A percentile compares a stretch with the other conserved stretches of the same genome.
phyloP scores from a whole-genome alignment of 345 rosid genomes.

The Arabis alpina region DNA sequence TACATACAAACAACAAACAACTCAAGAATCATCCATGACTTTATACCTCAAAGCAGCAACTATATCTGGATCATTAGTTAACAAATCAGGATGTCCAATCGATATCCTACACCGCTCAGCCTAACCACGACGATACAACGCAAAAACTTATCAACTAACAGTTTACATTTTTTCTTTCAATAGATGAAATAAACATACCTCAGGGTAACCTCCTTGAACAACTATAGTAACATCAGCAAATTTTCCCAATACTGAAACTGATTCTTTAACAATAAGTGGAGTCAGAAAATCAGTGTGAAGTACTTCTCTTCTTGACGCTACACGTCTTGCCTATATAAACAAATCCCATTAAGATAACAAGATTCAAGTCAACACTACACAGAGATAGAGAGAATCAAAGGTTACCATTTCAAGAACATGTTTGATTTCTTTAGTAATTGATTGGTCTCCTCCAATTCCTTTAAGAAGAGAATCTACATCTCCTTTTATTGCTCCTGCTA shows the following conservation, averaged over 20 bases:
- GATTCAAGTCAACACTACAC: not conserved
- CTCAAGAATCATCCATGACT: not conserved
- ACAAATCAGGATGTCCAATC: slow-evolving; percentile 69
- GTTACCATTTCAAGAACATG: slow-evolving; percentile 73
- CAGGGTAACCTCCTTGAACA: slow-evolving; percentile 91
- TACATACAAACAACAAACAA: slow-evolving; percentile 4
- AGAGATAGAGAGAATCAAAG: slow-evolving; percentile 24
- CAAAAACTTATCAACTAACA: slow-evolving; percentile 19
- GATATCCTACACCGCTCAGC: slow-evolving; percentile 95
- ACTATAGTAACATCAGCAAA: slow-evolving; percentile 68
- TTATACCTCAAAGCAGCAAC: slow-evolving; percentile 75
- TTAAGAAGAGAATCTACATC: slow-evolving; percentile 60
- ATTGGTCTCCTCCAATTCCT: slow-evolving; percentile 65
- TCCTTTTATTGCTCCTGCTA: slow-evolving; percentile 69
- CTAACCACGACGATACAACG: slow-evolving; percentile 45
- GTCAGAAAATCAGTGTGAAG: slow-evolving; percentile 82
- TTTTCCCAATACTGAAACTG: slow-evolving; percentile 62
- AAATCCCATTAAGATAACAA: not conserved
- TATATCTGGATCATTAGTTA: slow-evolving; percentile 65
- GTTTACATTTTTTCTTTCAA: not conserved
- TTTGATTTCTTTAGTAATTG: slow-evolving; percentile 69
- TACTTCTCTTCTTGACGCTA: slow-evolving; percentile 66
- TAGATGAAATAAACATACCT: slow-evolving; percentile 52
- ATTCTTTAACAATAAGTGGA: slow-evolving; percentile 78
- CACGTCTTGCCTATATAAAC: slow-evolving; percentile 65